Percentiles rank a stretch among this genome's conserved stretches.
These are phyloP conservation scores for Ustilaginoidea virens DNA, from an alignment of 2,329 filamentous ascomycete genomes.

Conservation along the genomic window DNA sequence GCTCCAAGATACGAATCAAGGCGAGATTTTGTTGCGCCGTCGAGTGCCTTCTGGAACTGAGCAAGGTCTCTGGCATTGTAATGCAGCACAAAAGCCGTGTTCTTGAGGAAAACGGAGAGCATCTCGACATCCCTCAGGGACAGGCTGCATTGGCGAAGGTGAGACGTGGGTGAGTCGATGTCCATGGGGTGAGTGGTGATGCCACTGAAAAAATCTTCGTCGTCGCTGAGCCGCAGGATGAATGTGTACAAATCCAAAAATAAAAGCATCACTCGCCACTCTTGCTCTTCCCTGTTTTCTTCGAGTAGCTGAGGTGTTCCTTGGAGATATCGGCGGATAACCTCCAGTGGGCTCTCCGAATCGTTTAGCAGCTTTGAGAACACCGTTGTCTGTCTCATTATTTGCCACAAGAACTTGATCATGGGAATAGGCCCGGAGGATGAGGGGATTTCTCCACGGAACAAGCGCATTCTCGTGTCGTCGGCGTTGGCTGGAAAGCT, in stretches of 20 bases:
- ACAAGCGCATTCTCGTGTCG: conserved; percentile 90
- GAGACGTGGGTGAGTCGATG: conserved; percentile 26
- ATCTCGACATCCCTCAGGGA: conserved; percentile 54
- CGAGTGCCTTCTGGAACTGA: conserved; percentile 10
- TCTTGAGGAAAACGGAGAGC: conserved; percentile 75
- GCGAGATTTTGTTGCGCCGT: conserved; percentile 11
- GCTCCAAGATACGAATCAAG: conserved; percentile 15
- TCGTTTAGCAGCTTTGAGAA: conserved; percentile 16
- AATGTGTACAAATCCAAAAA: conserved; percentile 94
- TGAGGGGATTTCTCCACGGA: conserved; percentile 34
- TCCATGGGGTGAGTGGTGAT: conserved; percentile 24
- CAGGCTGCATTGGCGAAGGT: conserved; percentile 49
- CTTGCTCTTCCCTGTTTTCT: conserved; percentile 23
- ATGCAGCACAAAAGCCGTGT: conserved; percentile 76
- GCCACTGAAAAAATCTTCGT: conserved; percentile 79
- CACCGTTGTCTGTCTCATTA: conserved; percentile 28
- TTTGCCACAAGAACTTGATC: conserved; percentile 65
- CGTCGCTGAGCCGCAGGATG: conserved; percentile 80
- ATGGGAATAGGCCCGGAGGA: conserved; percentile 39
- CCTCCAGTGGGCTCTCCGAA: conserved; percentile 13
- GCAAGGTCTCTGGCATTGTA: conserved; percentile 58
- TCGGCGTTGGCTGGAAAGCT: conserved; percentile 73
- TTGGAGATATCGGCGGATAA: conserved; percentile 17
- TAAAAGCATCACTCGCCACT: conserved; percentile 80
- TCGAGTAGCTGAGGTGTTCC: conserved; percentile 12